Evolutionary conservation across 2,329 filamentous ascomycete species (phyloP).

Genomic region (Parastagonospora avenae): DNA sequence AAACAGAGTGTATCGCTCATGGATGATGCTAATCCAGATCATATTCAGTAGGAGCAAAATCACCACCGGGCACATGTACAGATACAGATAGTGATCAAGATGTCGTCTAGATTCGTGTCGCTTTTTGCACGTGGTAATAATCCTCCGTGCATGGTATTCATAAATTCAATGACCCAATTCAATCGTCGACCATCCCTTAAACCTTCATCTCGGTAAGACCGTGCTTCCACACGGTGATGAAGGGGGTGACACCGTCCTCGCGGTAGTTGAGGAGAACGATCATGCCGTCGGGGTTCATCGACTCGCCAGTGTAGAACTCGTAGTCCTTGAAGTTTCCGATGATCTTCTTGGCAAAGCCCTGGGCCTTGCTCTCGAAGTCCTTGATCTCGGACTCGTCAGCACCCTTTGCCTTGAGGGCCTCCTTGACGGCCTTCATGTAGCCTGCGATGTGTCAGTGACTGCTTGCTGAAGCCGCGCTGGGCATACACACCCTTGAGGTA

Average conservation of each 20-base stretch:
- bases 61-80: too few species aligned
- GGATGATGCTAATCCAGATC: too few species aligned
- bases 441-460: constrained; percentile 51
- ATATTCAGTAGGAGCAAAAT: too few species aligned
- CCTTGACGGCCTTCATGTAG: constrained; percentile 92
- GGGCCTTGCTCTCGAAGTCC: constrained; percentile 79
- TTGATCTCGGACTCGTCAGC: constrained; percentile 69
- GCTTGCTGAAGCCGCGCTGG: background rate
- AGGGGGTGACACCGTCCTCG: constrained; percentile 92
- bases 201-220: constrained; percentile 90
- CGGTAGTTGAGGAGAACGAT: constrained; percentile 96
- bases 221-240: constrained; percentile 92
- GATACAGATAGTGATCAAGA: constrained; percentile 1
- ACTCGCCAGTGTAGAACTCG: constrained; percentile 91
- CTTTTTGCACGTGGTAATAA: constrained; percentile 44
- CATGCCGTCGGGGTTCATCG: constrained; percentile 94
- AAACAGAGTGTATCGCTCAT: too few species aligned
- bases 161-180: constrained; percentile 39
- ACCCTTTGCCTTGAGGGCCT: constrained; percentile 68
- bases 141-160: constrained; percentile 46
- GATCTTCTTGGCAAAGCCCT: constrained; percentile 79
- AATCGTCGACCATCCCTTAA: constrained; percentile 55
- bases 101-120: constrained; percentile 39
- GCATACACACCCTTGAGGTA: constrained; percentile 78
- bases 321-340: constrained; percentile 90